Percentiles rank a stretch among this genome's conserved stretches.
phyloP scores from a whole-genome alignment of 2,329 filamentous ascomycete genomes.

The Verticillium albo-atrum region DNA sequence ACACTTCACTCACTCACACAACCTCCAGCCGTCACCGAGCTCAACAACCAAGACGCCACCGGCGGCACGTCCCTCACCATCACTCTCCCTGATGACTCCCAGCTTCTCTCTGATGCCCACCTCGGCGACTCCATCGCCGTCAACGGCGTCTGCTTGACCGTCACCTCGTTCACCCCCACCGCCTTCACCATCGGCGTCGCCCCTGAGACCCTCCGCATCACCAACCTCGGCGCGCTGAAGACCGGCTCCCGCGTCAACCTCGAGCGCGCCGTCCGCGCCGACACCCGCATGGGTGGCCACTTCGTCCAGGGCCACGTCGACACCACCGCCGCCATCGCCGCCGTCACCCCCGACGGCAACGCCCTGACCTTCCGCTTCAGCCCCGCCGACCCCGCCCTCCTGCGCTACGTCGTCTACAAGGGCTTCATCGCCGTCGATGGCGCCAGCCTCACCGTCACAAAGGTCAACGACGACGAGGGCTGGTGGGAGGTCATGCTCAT shows the following conservation, averaged over 20 bases:
- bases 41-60: constrained; percentile 75
- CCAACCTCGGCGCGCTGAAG: constrained; percentile 77
- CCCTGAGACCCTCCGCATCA: constrained; percentile 91
- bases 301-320: constrained; percentile 98
- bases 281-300: constrained; percentile 95
- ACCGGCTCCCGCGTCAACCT: constrained; percentile 75
- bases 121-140: constrained; percentile 91
- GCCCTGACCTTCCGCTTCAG: constrained; percentile 80
- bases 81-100: constrained; percentile 57
- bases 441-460: constrained; percentile 87
- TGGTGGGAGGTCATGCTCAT: constrained; percentile 99
- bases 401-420: constrained; percentile 93
- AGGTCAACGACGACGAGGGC: constrained; percentile 71
- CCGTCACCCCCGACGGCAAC: constrained; percentile 78
- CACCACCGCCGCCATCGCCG: constrained; percentile 72
- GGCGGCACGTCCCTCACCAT: constrained; percentile 91
- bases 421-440: constrained; percentile 93
- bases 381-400: constrained; percentile 62
- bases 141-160: constrained; percentile 93
- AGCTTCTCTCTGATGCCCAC: constrained; percentile 78
- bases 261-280: constrained; percentile 84
- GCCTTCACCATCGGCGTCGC: constrained; percentile 90
- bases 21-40: constrained; percentile 70
- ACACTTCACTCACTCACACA: constrained; percentile 15
- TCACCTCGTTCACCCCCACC: constrained; percentile 52